A percentile compares a stretch with the other conserved stretches of the same genome.
These are phyloP conservation scores for Avicennia marina DNA, from an alignment of 257 asterid genomes.

Conservation along the genomic window DNA sequence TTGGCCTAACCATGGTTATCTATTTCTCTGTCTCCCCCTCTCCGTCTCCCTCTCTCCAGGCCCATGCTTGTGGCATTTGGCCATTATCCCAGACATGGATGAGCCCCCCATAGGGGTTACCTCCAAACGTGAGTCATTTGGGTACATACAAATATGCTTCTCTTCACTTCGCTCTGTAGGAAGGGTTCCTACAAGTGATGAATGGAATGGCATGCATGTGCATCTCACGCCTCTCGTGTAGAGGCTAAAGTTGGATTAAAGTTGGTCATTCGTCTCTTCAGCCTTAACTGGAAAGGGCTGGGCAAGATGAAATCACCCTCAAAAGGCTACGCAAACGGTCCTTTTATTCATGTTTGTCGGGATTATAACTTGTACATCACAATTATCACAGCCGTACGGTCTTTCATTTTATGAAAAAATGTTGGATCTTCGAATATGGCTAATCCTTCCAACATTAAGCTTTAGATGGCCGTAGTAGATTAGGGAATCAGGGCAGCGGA, in stretches of 20 bases:
- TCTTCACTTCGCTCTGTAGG: background rate
- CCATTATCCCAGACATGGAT: background rate
- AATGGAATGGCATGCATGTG: background rate
- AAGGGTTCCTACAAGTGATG: background rate
- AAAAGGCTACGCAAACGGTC: too few relatives aligned
- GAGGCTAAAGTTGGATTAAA: too few relatives aligned
- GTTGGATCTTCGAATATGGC: background rate
- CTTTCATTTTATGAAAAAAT: background rate
- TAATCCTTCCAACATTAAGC: background rate
- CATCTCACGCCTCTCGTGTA: background rate
- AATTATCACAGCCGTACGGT: background rate
- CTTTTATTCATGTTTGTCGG: too few relatives aligned
- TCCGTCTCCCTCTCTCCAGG: background rate
- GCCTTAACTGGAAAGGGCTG: background rate
- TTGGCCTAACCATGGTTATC: constrained; percentile 36
- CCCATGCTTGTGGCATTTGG: background rate
- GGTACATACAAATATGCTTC: background rate
- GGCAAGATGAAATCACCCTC: too few relatives aligned
- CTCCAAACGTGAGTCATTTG: background rate
- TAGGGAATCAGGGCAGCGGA: background rate
- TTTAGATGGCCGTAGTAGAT: background rate
- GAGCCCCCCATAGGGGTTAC: background rate
- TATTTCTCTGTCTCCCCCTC: background rate
- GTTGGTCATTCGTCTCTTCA: background rate
- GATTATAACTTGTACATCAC: too few relatives aligned